Base-by-base conservation (phyloP, 345 rosid species). In the Crucihimalaya himalaica region DNA sequence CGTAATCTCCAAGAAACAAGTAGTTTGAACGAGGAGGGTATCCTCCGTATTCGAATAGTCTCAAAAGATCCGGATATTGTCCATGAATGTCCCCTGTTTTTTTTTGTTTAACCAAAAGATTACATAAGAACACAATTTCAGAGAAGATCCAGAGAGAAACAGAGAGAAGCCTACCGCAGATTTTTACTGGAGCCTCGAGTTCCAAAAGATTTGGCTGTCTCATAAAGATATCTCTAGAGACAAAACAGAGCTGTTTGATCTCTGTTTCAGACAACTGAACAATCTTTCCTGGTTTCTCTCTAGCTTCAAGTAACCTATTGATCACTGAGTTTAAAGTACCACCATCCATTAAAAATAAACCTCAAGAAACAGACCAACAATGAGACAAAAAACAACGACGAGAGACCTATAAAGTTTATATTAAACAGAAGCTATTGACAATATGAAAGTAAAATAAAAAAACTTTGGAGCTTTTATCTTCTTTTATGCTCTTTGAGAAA, bases 1-100 rank as follows among this genome's bases (percentile, higher is more conserved):
- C 96, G 59, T 90, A 90, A 45, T 93, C 97, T 71, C 98, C 97
- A 78, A 93, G 82, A 74, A 93, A 93, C 70, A 93, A 82, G 87
- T 90, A 93, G 82, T 86, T 93, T 25, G 97, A 81, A 20, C 75
- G 79, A 68, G 96, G 98, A 74, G 96, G 97, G 61, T 87, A 80
- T 14, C 93, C 96, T 1, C 97, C 91, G 28, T 83, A 80, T 68
- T 93, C 98, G 70, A 93, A 90, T 50, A 90, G 85, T 87, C 88
- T 88, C 48, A 92, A 80, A n/a, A 92, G 92, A 80, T 92, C 98
- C n/a, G 83, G 73, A 76, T 92, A 93, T 78, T 93, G 98, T 52
- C 98, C 97, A 70, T 90, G 98, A 71, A 93, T 82, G 63, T 93
- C 98, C 66, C 97, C 97, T 93, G 83, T 63, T 46, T 73, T 13